These are phyloP conservation scores for Gaultheria prostrata DNA, from an alignment of 148 eudicot genomes.

Conservation along the genomic window DNA sequence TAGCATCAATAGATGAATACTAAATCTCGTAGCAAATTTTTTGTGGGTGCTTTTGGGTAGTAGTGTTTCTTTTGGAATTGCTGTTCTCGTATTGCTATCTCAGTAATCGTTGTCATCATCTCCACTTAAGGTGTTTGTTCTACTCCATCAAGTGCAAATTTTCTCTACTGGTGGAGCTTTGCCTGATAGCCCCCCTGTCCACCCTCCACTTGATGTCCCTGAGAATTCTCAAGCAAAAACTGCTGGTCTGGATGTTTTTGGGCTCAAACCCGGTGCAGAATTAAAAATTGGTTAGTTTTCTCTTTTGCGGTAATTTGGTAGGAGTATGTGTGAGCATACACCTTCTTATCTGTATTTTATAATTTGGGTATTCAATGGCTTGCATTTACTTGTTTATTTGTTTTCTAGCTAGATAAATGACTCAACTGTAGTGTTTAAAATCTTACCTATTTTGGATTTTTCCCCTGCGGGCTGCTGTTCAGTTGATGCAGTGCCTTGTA, in stretches of 20 bases:
- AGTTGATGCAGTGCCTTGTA: constrained; percentile 95
- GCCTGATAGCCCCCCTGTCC: constrained; percentile 69
- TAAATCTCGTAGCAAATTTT: background rate
- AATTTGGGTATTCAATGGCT: background rate
- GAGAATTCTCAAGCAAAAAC: constrained; percentile 55
- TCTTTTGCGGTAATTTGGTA: background rate
- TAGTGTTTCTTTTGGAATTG: background rate
- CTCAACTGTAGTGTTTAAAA: background rate
- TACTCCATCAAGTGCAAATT: constrained; percentile 73
- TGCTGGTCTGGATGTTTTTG: constrained; percentile 49
- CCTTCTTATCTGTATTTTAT: background rate
- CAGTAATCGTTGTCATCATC: constrained; percentile 9
- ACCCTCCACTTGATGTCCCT: constrained; percentile 41
- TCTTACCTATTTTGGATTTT: background rate
- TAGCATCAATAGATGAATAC: background rate
- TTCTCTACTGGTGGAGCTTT: constrained; percentile 73
- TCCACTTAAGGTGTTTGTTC: constrained; percentile 66
- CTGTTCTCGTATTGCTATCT: background rate
- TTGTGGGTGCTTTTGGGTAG: background rate
- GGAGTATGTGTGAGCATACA: background rate
- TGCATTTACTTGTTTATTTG: background rate
- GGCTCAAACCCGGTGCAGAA: constrained; percentile 68
- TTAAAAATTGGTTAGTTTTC: constrained; percentile 69
- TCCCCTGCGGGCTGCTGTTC: constrained; percentile 22
- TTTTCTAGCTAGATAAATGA: background rate